Evolutionary conservation across 2,329 filamentous ascomycete species (phyloP), one percentile per base, ranked within the genome.

Genomic region (Penicillium frequentans): DNA sequence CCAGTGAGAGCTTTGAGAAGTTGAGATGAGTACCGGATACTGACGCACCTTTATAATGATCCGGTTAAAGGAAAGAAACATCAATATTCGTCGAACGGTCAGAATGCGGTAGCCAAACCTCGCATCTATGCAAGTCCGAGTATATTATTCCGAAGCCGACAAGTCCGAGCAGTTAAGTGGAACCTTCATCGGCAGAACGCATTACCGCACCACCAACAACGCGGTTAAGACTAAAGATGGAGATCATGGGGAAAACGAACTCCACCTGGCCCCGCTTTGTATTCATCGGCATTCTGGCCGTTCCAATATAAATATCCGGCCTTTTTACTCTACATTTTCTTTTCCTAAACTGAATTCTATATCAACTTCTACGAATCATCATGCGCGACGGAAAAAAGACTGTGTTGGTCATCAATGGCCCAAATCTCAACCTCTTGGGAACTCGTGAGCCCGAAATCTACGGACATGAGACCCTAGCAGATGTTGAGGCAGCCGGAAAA

Each of bases 341-440:
- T 8, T 37, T 37, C 16, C 7, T 37, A 7, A 19, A 9, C 35
- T 3, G 5, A 31, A 14, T 11, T 31, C 13, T 6, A 31, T 4
- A 31, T 3, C 1, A 5, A 19, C 7, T 9, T 19, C 35, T 31
- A 1, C 16, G 3, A 37, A 37, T 37, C 37, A 42, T 21, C 10
- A 42, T 42, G 37, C 37, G 37, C 6, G 37, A 42, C 37, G 37
- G 37, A 3, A 42, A 42, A 13, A 42, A 42, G 19, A 48, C 45
- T 23, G 57, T 60, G 66, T 84, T 90, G 61, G 79, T 90, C 61
- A 84, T 91, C 76, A 90, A 90, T 73, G 88, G 89, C 10, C 87
- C 88, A 37, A 91, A 91, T 70, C 86, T 91, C 65, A 91, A 91
- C 73, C 85, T 91, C 39, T 82, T 91, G 21, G 89, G 89, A 19